Conservation (phyloP, 768 basidiomycete species). For the Suillus spraguei region DNA sequence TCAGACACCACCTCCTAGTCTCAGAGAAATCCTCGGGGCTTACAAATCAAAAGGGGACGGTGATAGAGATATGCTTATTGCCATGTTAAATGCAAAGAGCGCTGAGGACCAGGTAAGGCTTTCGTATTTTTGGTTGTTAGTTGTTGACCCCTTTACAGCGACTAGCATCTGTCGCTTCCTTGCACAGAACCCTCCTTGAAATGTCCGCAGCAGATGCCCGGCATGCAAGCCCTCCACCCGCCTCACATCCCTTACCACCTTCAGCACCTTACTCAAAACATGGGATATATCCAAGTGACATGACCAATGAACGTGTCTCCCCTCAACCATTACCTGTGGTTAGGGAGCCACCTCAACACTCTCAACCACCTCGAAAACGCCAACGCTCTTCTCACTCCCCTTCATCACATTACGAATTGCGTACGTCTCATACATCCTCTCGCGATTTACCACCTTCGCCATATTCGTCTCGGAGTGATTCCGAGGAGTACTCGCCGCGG, state of each 20-base stretch:
- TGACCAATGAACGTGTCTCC: slow-evolving; percentile 21
- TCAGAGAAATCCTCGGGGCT: slow-evolving; percentile 85
- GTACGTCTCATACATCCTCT: slow-evolving; percentile 37
- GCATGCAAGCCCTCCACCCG: slow-evolving; percentile 33
- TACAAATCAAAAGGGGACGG: slow-evolving; percentile 87
- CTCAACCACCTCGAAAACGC: slow-evolving; percentile 59
- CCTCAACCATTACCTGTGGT: slow-evolving; percentile 13
- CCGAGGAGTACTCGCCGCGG: slow-evolving; percentile 70
- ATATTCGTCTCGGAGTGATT: slow-evolving; percentile 69
- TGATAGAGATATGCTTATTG: slow-evolving; percentile 88
- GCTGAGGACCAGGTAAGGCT: slow-evolving; percentile 86
- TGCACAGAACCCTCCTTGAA: slow-evolving; percentile 75
- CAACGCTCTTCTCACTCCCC: slow-evolving; percentile 65
- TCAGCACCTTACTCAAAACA: slow-evolving; percentile 37
- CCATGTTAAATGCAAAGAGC: slow-evolving; percentile 90
- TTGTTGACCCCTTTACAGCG: slow-evolving; percentile 46
- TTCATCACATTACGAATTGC: slow-evolving; percentile 38
- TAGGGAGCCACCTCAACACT: slow-evolving; percentile 35
- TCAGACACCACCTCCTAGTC: slow-evolving; percentile 77
- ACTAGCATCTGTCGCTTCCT: slow-evolving; percentile 65
- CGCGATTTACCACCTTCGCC: slow-evolving; percentile 71
- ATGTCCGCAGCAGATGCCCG: slow-evolving; percentile 38
- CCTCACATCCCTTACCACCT: slow-evolving; percentile 40
- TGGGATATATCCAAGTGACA: slow-evolving; percentile 20
- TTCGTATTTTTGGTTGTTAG: neutral